These are phyloP conservation scores for Datisca glomerata DNA, from an alignment of 306 rosid genomes.

Conservation along the genomic window DNA sequence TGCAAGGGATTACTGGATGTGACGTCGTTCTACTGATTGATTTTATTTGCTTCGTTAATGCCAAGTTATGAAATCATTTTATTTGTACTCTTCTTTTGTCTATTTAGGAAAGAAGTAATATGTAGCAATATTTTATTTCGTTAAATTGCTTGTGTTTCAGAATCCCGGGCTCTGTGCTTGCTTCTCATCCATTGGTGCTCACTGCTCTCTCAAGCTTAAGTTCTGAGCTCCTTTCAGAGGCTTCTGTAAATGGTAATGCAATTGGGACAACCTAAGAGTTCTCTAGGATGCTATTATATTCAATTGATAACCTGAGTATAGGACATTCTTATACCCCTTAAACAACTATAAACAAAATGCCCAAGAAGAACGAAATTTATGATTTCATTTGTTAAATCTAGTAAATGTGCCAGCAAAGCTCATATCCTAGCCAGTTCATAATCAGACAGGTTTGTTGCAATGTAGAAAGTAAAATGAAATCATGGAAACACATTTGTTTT, in stretches of 20 bases:
- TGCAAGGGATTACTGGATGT: too few relatives aligned
- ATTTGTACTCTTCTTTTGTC: too few relatives aligned
- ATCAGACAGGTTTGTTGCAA: too few relatives aligned
- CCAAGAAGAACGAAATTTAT: too few relatives aligned
- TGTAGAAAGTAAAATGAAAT: too few relatives aligned
- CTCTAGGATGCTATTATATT: conserved; percentile 1
- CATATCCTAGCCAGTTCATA: too few relatives aligned
- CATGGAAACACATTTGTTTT: too few relatives aligned
- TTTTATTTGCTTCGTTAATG: too few relatives aligned
- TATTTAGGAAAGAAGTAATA: background rate
- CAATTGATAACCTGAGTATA: background rate
- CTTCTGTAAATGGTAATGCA: conserved; percentile 80
- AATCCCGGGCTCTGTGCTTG: conserved; percentile 82
- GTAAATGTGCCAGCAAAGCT: too few relatives aligned
- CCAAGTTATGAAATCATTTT: too few relatives aligned
- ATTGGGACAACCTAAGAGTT: conserved; percentile 1
- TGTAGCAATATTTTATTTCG: conserved; percentile 1
- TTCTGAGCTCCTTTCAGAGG: conserved; percentile 88
- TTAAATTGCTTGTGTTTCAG: conserved; percentile 38
- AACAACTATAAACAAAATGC: background rate
- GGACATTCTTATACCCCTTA: background rate
- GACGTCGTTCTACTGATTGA: too few relatives aligned
- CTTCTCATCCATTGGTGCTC: conserved; percentile 86
- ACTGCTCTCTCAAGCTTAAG: conserved; percentile 87
- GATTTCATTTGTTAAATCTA: too few relatives aligned